Percentiles rank a stretch among this genome's conserved stretches.
These are phyloP conservation scores for Nigrospora oryzae DNA, from an alignment of 2,329 filamentous ascomycete species.

Conservation along the genomic window DNA sequence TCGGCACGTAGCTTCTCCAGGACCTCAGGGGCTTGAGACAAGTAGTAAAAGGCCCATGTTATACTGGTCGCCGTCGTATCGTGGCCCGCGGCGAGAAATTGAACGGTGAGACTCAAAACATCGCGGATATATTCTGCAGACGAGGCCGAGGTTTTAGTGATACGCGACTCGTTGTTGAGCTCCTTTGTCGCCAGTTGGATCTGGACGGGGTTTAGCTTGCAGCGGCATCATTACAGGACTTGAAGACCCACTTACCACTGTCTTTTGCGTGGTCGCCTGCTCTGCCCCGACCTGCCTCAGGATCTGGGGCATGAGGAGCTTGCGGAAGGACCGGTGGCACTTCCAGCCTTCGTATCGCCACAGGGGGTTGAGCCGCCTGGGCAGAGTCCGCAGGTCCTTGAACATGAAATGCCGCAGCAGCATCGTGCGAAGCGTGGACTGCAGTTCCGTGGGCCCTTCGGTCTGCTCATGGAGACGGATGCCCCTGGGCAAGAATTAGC, in stretches of 20 bases:
- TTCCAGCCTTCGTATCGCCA: no score
- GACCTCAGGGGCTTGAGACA: slow-evolving; percentile 6
- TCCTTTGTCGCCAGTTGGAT: slow-evolving; percentile 9
- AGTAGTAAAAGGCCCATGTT: slow-evolving; percentile 9
- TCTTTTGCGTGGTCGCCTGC: slow-evolving; percentile 4
- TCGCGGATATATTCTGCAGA: slow-evolving; percentile 4
- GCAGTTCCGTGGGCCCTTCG: slow-evolving; percentile 1
- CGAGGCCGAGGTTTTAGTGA: background rate
- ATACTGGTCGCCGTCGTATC: slow-evolving; percentile 16
- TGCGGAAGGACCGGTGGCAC: no score
- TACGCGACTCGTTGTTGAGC: slow-evolving; percentile 4
- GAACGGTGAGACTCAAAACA: slow-evolving; percentile 9
- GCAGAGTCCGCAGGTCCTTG: no score
- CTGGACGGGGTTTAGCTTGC: background rate
- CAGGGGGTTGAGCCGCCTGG: no score
- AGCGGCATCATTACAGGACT: background rate
- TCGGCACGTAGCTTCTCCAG: slow-evolving; percentile 12
- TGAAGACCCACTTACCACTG: slow-evolving; percentile 6
- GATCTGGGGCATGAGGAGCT: no score
- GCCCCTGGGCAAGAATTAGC: no score
- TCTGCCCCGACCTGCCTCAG: no score
- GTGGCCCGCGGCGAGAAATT: slow-evolving; percentile 17
- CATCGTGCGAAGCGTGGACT: slow-evolving; percentile 3
- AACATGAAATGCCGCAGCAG: background rate
- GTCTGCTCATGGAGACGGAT: slow-evolving; percentile 1